A percentile compares a stretch with the other conserved stretches of the same genome.
Evolutionary conservation across 805 yeast species (phyloP).

Genomic region (Hanseniaspora hatyaiensis): DNA sequence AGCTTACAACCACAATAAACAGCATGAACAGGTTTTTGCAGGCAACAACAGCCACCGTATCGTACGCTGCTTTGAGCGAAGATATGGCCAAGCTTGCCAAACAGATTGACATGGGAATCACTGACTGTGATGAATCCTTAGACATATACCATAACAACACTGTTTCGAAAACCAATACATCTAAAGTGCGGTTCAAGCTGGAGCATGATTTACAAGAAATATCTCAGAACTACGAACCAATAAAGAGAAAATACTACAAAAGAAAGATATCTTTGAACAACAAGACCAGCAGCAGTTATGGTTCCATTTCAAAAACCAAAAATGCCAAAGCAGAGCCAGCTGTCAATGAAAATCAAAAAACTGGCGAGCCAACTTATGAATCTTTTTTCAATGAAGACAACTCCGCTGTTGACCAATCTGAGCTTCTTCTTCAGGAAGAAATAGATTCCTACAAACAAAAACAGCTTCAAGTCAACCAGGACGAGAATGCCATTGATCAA

Average conservation of each 20-base stretch:
- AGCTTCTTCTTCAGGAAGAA: constrained; percentile 23
- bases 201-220: constrained; percentile 43
- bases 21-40: constrained; percentile 18
- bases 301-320: constrained; percentile 18
- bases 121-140: constrained; percentile 24
- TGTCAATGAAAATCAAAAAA: background rate
- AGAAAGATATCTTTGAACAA: constrained; percentile 27
- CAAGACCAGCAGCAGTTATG: background rate
- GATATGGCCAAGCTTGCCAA: constrained; percentile 21
- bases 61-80: no score
- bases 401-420: constrained; percentile 30
- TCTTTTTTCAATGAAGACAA: background rate
- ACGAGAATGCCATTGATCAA: constrained; percentile 32
- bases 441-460: constrained; percentile 23
- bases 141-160: constrained; percentile 2
- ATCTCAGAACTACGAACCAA: constrained; percentile 34
- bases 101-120: constrained; percentile 32
- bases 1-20: constrained; percentile 19
- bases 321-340: no score
- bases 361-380: background rate
- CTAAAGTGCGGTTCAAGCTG: constrained; percentile 9
- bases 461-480: constrained; percentile 24
- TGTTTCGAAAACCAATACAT: background rate
- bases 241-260: constrained; percentile 40
- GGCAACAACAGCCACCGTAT: constrained; percentile 18